These are phyloP conservation scores for Globisporangium lucens DNA, from an alignment of 352 stramenopile species.

Conservation along the genomic window DNA sequence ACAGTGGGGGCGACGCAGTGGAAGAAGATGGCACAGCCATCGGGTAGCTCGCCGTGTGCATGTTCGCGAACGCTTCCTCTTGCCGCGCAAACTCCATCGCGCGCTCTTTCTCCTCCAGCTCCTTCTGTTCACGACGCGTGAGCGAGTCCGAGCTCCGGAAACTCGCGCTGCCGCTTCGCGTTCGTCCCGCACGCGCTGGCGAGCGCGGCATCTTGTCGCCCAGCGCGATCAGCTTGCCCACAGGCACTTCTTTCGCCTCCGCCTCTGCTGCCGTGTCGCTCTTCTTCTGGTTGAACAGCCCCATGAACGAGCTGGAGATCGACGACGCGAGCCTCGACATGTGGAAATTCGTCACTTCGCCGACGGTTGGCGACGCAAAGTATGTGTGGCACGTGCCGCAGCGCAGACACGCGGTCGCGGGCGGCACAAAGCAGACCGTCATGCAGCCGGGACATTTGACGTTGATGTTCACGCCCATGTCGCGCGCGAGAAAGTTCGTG, in stretches of 20 bases:
- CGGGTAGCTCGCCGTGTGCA: slow-evolving; percentile 17
- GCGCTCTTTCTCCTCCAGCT: slow-evolving; percentile 6
- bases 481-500: slow-evolving; percentile 73
- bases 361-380: slow-evolving; percentile 76
- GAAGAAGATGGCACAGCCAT: slow-evolving; percentile 5
- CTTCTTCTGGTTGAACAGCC: slow-evolving; percentile 53
- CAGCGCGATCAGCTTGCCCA: slow-evolving; percentile 61
- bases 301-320: slow-evolving; percentile 75
- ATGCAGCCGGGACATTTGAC: slow-evolving; percentile 80
- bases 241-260: slow-evolving; percentile 37
- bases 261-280: slow-evolving; percentile 24
- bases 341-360: slow-evolving; percentile 83
- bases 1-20: background rate
- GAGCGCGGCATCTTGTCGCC: slow-evolving; percentile 42
- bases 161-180: slow-evolving; percentile 33
- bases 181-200: slow-evolving; percentile 23
- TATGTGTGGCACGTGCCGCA: slow-evolving; percentile 81
- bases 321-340: slow-evolving; percentile 71
- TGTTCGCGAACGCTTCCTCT: slow-evolving; percentile 18
- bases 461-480: slow-evolving; percentile 84
- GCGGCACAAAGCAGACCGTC: slow-evolving; percentile 68
- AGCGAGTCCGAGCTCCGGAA: slow-evolving; percentile 17
- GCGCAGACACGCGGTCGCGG: slow-evolving; percentile 70
- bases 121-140: slow-evolving; percentile 4
- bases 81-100: slow-evolving; percentile 16